Conservation (phyloP, 306 rosid genomes). For the Rubus idaeus region DNA sequence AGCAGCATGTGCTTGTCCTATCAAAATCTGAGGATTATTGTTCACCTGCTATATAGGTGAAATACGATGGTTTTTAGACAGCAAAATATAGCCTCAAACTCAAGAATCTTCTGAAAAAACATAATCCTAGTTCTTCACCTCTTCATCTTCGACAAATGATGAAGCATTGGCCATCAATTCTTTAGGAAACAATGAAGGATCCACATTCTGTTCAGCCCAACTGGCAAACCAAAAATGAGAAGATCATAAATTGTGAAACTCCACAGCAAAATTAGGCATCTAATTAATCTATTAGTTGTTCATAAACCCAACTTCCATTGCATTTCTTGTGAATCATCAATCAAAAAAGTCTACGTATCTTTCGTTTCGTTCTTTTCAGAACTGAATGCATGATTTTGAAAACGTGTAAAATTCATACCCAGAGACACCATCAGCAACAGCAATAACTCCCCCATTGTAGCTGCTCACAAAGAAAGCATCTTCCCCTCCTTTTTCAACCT, state of each 20-base stretch:
- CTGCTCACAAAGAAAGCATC: constrained; percentile 82
- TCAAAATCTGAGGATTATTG: constrained; percentile 73
- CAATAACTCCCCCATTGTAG: constrained; percentile 75
- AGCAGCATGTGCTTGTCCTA: constrained; percentile 88
- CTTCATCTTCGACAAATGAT: constrained; percentile 53
- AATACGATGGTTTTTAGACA: constrained; percentile 18
- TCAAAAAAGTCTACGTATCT: not conserved
- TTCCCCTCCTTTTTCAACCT: constrained; percentile 91
- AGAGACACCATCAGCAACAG: constrained; percentile 97
- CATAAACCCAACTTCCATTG: not conserved
- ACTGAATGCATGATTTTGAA: not conserved
- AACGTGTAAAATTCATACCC: constrained; percentile 46
- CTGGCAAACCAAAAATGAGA: constrained; percentile 39
- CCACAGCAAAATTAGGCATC: not conserved
- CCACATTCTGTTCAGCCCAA: constrained; percentile 90
- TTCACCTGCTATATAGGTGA: constrained; percentile 60
- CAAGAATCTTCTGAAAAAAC: too few species aligned
- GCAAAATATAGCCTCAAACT: constrained; percentile 12
- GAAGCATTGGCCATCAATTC: constrained; percentile 75
- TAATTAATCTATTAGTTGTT: not conserved
- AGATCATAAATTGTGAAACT: not conserved
- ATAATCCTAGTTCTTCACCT: constrained; percentile 38
- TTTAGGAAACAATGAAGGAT: constrained; percentile 82
- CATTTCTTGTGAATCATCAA: not conserved
- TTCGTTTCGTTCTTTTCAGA: not conserved